These are phyloP conservation scores for Boletales sp. DNA, from an alignment of 768 basidiomycete genomes.

Conservation along the genomic window DNA sequence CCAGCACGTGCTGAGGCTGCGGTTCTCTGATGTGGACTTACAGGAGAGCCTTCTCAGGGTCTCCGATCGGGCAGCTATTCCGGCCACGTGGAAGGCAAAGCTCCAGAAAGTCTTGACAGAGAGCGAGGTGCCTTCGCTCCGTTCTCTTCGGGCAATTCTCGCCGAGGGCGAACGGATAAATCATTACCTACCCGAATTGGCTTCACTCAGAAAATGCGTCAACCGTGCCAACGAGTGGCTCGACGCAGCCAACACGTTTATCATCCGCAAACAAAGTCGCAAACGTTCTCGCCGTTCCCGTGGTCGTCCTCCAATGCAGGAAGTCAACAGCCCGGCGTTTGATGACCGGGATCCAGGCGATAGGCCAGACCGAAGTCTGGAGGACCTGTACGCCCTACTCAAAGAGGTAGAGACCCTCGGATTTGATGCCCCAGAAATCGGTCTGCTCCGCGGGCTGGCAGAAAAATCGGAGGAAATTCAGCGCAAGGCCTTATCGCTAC, in stretches of 20 bases:
- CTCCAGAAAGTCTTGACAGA: conserved; percentile 64
- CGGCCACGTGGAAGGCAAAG: conserved; percentile 71
- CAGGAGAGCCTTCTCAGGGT: conserved; percentile 63
- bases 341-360: conserved; percentile 55
- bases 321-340: conserved; percentile 32
- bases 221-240: conserved; percentile 82
- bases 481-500: conserved; percentile 49
- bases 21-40: conserved; percentile 78
- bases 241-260: conserved; percentile 76
- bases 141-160: conserved; percentile 75
- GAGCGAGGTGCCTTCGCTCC: conserved; percentile 67
- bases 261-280: conserved; percentile 74
- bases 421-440: conserved; percentile 81
- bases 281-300: conserved; percentile 69
- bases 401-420: conserved; percentile 73
- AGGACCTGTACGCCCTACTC: conserved; percentile 67
- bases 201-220: conserved; percentile 74
- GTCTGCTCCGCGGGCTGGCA: conserved; percentile 48
- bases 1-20: conserved; percentile 66
- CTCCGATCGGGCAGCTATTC: conserved; percentile 67
- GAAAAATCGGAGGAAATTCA: conserved; percentile 64
- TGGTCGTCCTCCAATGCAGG: conserved; percentile 47
- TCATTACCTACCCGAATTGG: conserved; percentile 67
- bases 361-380: conserved; percentile 65
- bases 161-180: conserved; percentile 88